These are phyloP conservation scores for Globisporangium orthogonon DNA, from an alignment of 352 stramenopile genomes.

Conservation along the genomic window DNA sequence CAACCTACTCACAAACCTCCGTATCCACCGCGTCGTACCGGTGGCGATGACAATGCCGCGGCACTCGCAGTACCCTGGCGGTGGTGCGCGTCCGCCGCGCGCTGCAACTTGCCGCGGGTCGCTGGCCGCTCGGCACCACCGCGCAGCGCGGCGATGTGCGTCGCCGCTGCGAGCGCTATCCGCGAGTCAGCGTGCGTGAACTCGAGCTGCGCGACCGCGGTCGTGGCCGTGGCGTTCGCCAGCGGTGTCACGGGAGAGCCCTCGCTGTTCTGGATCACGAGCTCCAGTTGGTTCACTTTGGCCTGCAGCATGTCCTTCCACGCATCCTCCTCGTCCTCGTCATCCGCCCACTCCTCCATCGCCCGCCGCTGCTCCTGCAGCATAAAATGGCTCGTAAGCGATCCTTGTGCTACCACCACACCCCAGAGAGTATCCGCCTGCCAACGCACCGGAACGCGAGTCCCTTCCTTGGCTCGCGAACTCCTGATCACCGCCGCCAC, in stretches of 20 bases:
- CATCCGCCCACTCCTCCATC: conserved; percentile 71
- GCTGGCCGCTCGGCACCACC: conserved; percentile 10
- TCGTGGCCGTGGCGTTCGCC: background rate
- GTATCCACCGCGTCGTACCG: too few relatives aligned
- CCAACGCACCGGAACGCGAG: conserved; percentile 3
- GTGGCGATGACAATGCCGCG: conserved; percentile 1
- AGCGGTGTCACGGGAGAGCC: conserved; percentile 3
- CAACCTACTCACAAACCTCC: too few relatives aligned
- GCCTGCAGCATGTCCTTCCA: conserved; percentile 78
- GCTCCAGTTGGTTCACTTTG: conserved; percentile 68
- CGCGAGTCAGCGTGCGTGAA: conserved; percentile 11
- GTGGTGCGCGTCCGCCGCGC: conserved; percentile 24
- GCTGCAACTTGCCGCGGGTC: conserved; percentile 35
- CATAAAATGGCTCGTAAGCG: too few relatives aligned
- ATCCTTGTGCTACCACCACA: too few relatives aligned
- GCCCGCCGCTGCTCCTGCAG: conserved; percentile 30
- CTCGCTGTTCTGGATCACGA: conserved; percentile 41
- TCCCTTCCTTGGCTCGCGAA: background rate
- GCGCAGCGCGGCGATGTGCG: conserved; percentile 7
- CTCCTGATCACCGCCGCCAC: too few relatives aligned
- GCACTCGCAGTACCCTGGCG: background rate
- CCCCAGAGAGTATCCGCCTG: too few relatives aligned
- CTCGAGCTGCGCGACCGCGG: background rate
- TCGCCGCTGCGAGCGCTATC: conserved; percentile 13
- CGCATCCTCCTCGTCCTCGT: conserved; percentile 74